Conservation (phyloP, 2,329 filamentous ascomycete genomes). For the Neofusicoccum kwambonambiense region DNA sequence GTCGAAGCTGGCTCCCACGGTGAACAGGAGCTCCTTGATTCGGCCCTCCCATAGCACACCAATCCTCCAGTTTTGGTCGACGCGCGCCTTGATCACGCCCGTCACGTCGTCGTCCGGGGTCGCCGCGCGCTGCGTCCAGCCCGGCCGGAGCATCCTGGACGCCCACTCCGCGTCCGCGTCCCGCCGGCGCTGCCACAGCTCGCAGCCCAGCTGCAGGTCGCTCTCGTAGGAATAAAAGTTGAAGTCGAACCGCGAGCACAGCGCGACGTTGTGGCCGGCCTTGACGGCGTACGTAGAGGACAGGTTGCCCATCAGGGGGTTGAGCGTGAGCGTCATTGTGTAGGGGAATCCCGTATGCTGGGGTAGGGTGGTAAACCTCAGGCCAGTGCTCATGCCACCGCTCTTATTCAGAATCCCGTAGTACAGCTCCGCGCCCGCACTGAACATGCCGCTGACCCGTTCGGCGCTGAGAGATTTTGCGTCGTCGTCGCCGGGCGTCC, state of each 20-base stretch:
- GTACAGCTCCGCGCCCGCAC: constrained; percentile 88
- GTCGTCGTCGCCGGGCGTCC: constrained; percentile 25
- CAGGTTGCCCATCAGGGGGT: constrained; percentile 91
- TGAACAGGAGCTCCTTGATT: constrained; percentile 89
- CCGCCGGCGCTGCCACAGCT: constrained; percentile 73
- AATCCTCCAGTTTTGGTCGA: constrained; percentile 85
- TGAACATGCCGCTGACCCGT: constrained; percentile 76
- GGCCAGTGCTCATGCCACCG: constrained; percentile 82
- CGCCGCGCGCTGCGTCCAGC: constrained; percentile 41
- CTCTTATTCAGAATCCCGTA: constrained; percentile 95
- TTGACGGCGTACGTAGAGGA: constrained; percentile 89
- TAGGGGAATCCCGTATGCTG: constrained; percentile 81
- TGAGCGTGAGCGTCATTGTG: constrained; percentile 88
- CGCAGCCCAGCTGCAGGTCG: constrained; percentile 85
- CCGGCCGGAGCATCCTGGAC: constrained; percentile 5
- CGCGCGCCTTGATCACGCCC: constrained; percentile 83
- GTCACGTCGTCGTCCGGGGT: constrained; percentile 64
- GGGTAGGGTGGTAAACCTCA: constrained; percentile 85
- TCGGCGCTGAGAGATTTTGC: constrained; percentile 42
- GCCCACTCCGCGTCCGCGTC: constrained; percentile 11
- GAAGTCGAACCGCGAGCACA: constrained; percentile 92
- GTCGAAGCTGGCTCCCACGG: constrained; percentile 82
- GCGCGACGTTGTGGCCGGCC: constrained; percentile 75
- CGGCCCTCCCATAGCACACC: constrained; percentile 90
- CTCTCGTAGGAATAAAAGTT: constrained; percentile 99